A percentile compares a stretch with the other conserved stretches of the same genome.
phyloP scores from a whole-genome alignment of 1,284 basidiomycete species.

The Irpex rosettiformis region DNA sequence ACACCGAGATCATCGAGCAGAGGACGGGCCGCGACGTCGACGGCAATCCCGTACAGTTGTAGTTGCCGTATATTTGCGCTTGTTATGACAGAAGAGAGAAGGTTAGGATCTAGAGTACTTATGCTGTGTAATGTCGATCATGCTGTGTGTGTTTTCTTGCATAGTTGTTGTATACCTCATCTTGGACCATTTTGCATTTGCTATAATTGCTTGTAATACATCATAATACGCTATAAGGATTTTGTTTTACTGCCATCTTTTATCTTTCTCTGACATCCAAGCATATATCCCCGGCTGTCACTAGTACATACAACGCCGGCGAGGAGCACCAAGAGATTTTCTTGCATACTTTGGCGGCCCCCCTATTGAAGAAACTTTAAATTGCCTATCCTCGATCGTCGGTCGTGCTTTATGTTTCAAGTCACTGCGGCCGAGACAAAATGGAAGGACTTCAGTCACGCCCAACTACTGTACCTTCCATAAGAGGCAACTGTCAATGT shows the following conservation, averaged over 20 bases:
- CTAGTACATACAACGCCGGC: not conserved
- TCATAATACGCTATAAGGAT: not conserved
- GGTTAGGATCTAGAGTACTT: not conserved
- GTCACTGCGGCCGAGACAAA: not conserved
- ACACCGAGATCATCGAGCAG: conserved; percentile 72
- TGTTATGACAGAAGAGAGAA: not conserved
- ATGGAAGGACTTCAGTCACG: too few species aligned
- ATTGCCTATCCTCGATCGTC: too few species aligned
- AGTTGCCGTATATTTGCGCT: too few species aligned
- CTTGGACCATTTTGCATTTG: not conserved
- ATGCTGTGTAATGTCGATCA: not conserved
- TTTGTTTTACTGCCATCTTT: too few species aligned
- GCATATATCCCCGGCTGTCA: too few species aligned
- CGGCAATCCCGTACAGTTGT: not conserved
- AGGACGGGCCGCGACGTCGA: conserved; percentile 34
- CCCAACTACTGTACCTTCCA: not conserved
- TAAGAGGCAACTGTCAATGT: not conserved
- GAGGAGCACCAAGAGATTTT: too few species aligned
- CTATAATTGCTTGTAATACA: not conserved
- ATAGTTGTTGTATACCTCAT: not conserved
- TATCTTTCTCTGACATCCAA: too few species aligned
- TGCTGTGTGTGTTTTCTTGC: not conserved
- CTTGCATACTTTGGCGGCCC: too few species aligned
- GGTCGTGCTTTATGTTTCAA: not conserved
- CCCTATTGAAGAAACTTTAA: too few species aligned